Base-by-base conservation (phyloP, 805 yeast species). In the Pichia scutulata region DNA sequence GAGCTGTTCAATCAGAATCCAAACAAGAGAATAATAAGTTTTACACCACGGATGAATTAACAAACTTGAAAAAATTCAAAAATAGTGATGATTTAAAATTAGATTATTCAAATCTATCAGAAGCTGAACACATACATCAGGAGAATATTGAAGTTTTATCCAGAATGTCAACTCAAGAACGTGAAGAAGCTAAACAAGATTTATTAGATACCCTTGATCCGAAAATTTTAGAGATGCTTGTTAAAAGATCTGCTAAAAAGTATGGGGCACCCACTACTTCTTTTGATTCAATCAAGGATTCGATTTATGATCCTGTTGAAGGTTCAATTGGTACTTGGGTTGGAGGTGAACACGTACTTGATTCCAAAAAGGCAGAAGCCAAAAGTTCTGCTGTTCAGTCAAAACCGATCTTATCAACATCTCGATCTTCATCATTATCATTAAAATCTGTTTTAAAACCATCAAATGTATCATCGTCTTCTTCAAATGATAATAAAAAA, bases 111-210 rank as follows among this genome's bases (percentile, higher is more conserved):
- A 67, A 65, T 16, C 52, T 76, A 44, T 68, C 83, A 0, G 95
- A 86, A 57, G 78, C 84, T 0, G 90, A 85, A 55, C 75, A 78
- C 60, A 87, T 89, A 22, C 92, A 88, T 62, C 63, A 76, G 50
- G 96, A 89, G 60, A 90, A 89, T 64, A 64, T 86, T 53, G 77
- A 80, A 39, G 71, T 74, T 40, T 63, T 90, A 49, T 69, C 79
- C 37, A 63, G 67, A 14, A 83, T 89, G 90, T 70, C 83, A 2
- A 74, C 72, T 2, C 83, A 77, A 18, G 89, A 89, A 60, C 75
- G 87, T 36, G 70, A 74, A 33, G 66, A 70, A 43, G 92, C 87
- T 56, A 74, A 79, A 55, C 76, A 78, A 54, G 95, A 88, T 58
- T 66, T 90, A 36, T 55, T 87, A 47, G 73, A 73, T n/a, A 71